Evolutionary conservation across 2,329 filamentous ascomycete species (phyloP), one percentile per base, ranked within the genome.

Genomic region (Ophiostoma tasmaniense): DNA sequence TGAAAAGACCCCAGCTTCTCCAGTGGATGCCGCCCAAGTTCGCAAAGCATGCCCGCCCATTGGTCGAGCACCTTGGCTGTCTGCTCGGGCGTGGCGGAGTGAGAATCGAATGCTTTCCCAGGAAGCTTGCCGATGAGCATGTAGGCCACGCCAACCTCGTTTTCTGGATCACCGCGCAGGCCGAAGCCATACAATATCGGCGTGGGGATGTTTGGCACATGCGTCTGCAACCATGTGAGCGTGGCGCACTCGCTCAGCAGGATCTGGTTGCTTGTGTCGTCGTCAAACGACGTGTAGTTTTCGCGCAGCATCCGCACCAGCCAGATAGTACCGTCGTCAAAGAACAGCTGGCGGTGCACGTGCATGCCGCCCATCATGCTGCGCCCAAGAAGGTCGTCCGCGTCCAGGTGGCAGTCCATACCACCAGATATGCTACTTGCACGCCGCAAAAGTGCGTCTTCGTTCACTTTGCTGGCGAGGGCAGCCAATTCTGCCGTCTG

Each of bases 101-200:
- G 20, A 33, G 22, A 22, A 2, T 37, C 30, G 6, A 64, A 64
- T 2, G 61, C 20, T 6, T n/a, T 30, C 1, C 70, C 70, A 1
- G 70, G 68, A 55, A 71, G 28, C 25, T 67, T 42, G 3, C 70
- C 70, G 25, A 68, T 68, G 22, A 71, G 70, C 4, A 71, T 61
- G 13, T 71, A 71, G 8, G 33, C 70, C 4, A 68, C 66, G 1
- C 70, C 70, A 20, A 71, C 67, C 1, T 14, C 5, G 37, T 70
- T 70, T n/a, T 1, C 55, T 13, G 39, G n/a, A n/a, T 71, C 68
- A 20, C 7, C 10, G 14, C 25, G 17, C 1, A 66, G 22, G 1
- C 66, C 70, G 39, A 14, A 71, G 17, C 14, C 70, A 8, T 70
- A 20, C 4, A 66, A 59, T 1, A 28, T 59, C 4, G 70, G 70